Evolutionary conservation across 2,329 filamentous ascomycete genomes (phyloP).

Genomic region (Penicillium decumbens): DNA sequence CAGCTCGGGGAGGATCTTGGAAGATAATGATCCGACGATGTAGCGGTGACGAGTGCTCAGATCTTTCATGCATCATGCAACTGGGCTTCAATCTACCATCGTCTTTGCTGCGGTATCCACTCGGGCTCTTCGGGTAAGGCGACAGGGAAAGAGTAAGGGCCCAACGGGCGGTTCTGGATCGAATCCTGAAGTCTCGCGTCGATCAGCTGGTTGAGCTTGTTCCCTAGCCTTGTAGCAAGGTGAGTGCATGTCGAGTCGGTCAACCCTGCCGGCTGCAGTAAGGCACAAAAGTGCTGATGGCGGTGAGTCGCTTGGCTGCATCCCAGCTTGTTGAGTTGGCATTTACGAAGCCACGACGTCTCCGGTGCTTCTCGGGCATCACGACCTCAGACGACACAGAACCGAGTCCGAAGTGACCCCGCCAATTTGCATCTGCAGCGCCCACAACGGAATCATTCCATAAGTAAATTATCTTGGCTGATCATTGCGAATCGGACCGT

Average conservation of each 20-base stretch:
- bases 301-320: constrained; percentile 27
- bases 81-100: constrained; percentile 16
- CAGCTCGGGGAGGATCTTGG: constrained; percentile 9
- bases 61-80: constrained; percentile 20
- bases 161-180: constrained; percentile 14
- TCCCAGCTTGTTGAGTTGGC: background rate
- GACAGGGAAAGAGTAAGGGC: constrained; percentile 5
- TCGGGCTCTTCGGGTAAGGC: constrained; percentile 32
- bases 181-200: constrained; percentile 5
- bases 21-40: constrained; percentile 10
- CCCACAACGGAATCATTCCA: constrained; percentile 15
- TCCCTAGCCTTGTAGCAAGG: constrained; percentile 13
- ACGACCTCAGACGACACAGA: background rate
- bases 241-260: constrained; percentile 1
- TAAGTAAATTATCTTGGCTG: constrained; percentile 5
- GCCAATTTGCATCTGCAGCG: constrained; percentile 21
- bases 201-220: constrained; percentile 17
- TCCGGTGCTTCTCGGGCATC: background rate
- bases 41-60: constrained; percentile 20
- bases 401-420: constrained; percentile 2
- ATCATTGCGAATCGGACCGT: constrained; percentile 16
- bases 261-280: constrained; percentile 7
- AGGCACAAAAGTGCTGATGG: constrained; percentile 7
- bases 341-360: background rate
- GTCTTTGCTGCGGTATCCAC: constrained; percentile 30